Evolutionary conservation across 1,139 yeast species (phyloP), one percentile per base, ranked within the genome.

Genomic region (Chernovozyma aurita): DNA sequence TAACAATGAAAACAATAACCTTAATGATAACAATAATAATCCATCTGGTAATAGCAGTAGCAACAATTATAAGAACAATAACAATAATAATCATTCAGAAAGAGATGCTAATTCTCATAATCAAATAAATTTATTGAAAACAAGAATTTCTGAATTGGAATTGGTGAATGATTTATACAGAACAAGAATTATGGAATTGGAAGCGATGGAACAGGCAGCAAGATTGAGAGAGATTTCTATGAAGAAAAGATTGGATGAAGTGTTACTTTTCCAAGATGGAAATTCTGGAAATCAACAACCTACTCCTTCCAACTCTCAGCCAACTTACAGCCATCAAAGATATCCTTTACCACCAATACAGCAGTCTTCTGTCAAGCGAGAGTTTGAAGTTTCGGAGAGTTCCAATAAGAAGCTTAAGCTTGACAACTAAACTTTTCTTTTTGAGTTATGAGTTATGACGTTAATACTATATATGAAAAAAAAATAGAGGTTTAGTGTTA

Each of bases 61-160:
- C 40, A 36, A 29, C 28, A 35, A 33, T 28, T 28, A 27, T 31
- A 38, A 32, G 29, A 42, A 33, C 40, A 39, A 34, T 35, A 42
- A 36, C 31, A 43, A 38, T 33, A 42, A 35, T 34, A 24, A 13
- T 20, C 22, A 20, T 7, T 20, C 22, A 7, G 22, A 20, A 20
- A 20, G 48, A 16, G 46, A 40, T 27, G 40, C 42, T 17, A 42
- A 40, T 42, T 39, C 47, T 29, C 47, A 42, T 6, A 75, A 70
- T 45, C 80, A 74, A 45, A 61, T 71, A 16, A 76, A 78, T 15
- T 64, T 69, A 31, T 64, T 87, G 42, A 76, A 78, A 44, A 85
- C 95, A 0, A 69, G 95, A 40, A 85, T 88, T 17, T 78, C 86
- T n/a, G 97, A 90, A 55, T 70, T 90, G 41, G 97, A 90, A 56